Evolutionary conservation across 345 rosid genomes (phyloP), one percentile per base, ranked within the genome.

Genomic region (Aegle marmelos): DNA sequence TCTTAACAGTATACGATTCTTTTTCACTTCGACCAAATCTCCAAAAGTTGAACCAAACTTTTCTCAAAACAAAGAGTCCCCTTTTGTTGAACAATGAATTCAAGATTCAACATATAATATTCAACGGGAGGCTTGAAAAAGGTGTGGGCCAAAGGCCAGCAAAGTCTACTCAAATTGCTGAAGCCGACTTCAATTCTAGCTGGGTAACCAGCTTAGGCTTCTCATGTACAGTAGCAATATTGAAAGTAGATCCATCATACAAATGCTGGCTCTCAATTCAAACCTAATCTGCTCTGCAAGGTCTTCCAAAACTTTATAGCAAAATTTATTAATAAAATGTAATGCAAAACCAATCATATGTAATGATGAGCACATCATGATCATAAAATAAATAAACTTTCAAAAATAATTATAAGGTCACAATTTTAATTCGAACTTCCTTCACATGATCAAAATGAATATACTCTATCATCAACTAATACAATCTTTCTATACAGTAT

Each of bases 401-500:
- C 67, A 58, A 37, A 58, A 59, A 36, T 36, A 36, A 60, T 16
- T 41, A 45, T 45, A 27, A 24, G 67, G 41, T 59, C 41, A 60
- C 68, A 59, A 59, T 31, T 39, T 27, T 9, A 24, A 59, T 2
- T 9, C 9, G 2, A 5, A 30, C 11, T 70, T 72, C 28, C 39
- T 68, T 39, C n/a, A 54, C 30, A 30, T 10, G 19, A 37, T 30
- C n/a, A 56, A 70, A 74, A 82, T 39, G 74, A 78, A 45, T 71
- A 71, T 61, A 64, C 68, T 48, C 25, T 13, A 11, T 74, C 64
- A 78, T 75, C 28, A 70, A 71, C 73, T 57, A 66, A 53, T 17
- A 16, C 21, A 79, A 70, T 78, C 70, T 57, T 64, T 73, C 74
- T 82, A 76, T 82, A 82, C 82, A 82, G 80, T 48, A 72, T 81